Percentiles rank a stretch among this genome's conserved stretches.
Evolutionary conservation across 129 eudicot genomes (phyloP).

Genomic region (Gnaphalium uliginosum): DNA sequence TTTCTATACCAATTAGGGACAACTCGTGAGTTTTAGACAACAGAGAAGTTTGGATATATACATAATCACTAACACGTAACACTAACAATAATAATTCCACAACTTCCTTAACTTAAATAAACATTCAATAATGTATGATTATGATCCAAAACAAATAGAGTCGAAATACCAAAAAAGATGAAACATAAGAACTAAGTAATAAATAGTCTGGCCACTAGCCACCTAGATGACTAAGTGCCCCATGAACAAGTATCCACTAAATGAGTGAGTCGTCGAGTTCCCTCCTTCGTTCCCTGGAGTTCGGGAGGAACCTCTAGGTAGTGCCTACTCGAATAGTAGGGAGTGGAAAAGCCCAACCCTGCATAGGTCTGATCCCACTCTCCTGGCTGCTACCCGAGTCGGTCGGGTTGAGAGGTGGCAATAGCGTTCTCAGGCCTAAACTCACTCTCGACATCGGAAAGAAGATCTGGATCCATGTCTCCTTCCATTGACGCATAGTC

Average conservation of each 20-base stretch:
- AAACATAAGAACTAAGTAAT: background rate
- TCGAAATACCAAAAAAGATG: too few relatives aligned
- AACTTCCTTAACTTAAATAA: too few relatives aligned
- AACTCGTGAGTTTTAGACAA: background rate
- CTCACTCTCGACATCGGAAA: background rate
- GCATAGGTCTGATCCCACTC: background rate
- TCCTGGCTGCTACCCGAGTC: background rate
- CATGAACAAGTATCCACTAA: background rate
- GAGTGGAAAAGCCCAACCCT: background rate
- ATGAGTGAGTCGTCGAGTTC: background rate
- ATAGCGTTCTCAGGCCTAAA: background rate
- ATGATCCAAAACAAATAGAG: too few relatives aligned
- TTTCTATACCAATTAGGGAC: background rate
- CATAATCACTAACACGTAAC: too few relatives aligned
- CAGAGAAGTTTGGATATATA: too few relatives aligned
- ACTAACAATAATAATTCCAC: too few relatives aligned
- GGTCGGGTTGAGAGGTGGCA: background rate
- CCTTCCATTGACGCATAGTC: background rate
- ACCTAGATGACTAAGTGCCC: background rate
- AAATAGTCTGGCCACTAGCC: background rate
- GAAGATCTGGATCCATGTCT: background rate
- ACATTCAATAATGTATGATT: background rate
- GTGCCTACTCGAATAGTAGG: background rate
- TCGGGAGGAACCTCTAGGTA: background rate
- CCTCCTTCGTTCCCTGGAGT: background rate